These are phyloP conservation scores for Schizopora paradoxa DNA, from an alignment of 1,284 basidiomycete species.

Conservation along the genomic window DNA sequence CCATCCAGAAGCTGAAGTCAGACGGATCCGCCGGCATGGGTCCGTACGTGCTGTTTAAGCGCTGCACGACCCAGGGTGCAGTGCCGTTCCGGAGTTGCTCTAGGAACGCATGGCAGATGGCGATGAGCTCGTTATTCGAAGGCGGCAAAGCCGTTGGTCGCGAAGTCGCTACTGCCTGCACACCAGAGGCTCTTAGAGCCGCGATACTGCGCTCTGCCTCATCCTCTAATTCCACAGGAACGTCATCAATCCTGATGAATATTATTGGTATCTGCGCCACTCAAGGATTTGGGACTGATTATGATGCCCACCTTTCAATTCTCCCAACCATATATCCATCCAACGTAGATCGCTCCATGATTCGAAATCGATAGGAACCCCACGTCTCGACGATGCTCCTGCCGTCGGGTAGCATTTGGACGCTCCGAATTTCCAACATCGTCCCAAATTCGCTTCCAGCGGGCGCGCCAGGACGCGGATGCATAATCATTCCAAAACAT, in stretches of 20 bases:
- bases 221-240: constrained; percentile 42
- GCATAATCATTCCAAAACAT: constrained; percentile 89
- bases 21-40: constrained; percentile 61
- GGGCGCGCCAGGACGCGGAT: constrained; percentile 38
- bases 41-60: constrained; percentile 73
- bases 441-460: constrained; percentile 80
- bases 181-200: constrained; percentile 27
- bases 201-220: constrained; percentile 29
- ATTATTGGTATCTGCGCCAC: not conserved
- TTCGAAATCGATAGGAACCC: constrained; percentile 80
- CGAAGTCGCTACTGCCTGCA: constrained; percentile 16
- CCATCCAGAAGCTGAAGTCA: constrained; percentile 88
- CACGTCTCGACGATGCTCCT: constrained; percentile 85
- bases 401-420: constrained; percentile 87
- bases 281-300: not conserved
- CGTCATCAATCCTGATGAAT: constrained; percentile 45
- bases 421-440: constrained; percentile 84
- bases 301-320: constrained; percentile 50
- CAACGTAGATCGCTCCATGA: constrained; percentile 73
- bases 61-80: constrained; percentile 88
- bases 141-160: constrained; percentile 9
- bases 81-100: constrained; percentile 75
- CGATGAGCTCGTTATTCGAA: constrained; percentile 58
- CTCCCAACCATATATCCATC: constrained; percentile 90
- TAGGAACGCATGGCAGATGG: constrained; percentile 75